Evolutionary conservation across 805 yeast species (phyloP).

Genomic region (Myxozyma lipomycoides): DNA sequence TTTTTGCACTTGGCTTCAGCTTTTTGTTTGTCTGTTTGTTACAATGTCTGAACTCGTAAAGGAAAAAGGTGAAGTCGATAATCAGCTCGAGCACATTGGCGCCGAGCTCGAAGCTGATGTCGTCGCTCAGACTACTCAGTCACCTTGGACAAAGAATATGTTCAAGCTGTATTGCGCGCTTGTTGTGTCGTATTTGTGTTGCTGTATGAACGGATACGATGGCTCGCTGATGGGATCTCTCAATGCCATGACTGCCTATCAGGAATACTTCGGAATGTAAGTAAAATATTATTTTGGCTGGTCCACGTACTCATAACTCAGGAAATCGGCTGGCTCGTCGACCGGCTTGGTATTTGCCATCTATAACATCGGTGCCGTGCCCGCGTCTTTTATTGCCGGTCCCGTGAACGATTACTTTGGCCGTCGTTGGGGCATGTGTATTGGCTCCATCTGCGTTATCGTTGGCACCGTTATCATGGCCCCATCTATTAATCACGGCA

Average conservation of each 20-base stretch:
- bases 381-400: constrained; percentile 11
- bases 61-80: too few relatives aligned
- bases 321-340: constrained; percentile 11
- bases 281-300: not conserved
- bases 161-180: constrained; percentile 8
- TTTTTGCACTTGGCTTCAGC: too few relatives aligned
- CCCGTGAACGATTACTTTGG: constrained; percentile 40
- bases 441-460: constrained; percentile 12
- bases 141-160: constrained; percentile 16
- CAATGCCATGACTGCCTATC: constrained; percentile 15
- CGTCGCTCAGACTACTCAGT: too few relatives aligned
- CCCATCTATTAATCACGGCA: constrained; percentile 4
- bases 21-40: too few relatives aligned
- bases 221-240: constrained; percentile 17
- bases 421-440: constrained; percentile 39
- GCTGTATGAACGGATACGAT: constrained; percentile 18
- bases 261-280: constrained; percentile 10
- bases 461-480: constrained; percentile 18
- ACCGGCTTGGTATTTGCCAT: constrained; percentile 17
- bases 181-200: constrained; percentile 8
- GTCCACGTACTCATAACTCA: not conserved
- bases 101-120: too few relatives aligned
- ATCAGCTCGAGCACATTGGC: too few relatives aligned
- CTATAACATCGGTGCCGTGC: constrained; percentile 18
- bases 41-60: too few relatives aligned